Conservation (phyloP, 2,329 filamentous ascomycete genomes). For the Trichoderma harzianum region DNA sequence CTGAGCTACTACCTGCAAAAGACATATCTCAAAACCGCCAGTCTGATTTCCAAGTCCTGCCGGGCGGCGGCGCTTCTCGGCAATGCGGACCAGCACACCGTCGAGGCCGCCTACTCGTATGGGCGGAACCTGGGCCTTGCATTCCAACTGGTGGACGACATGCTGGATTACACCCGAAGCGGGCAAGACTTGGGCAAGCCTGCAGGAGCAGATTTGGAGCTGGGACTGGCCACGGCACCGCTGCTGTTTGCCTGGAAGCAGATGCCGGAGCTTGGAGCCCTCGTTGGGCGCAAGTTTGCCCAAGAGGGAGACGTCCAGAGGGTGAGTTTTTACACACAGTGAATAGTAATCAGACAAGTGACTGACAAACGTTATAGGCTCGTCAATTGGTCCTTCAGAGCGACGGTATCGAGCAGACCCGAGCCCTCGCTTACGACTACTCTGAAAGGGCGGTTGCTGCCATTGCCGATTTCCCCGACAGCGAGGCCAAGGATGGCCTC, state of each 20-base stretch:
- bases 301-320: conserved; percentile 77
- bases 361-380: conserved; percentile 54
- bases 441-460: conserved; percentile 81
- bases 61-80: conserved; percentile 85
- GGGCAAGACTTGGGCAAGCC: conserved; percentile 88
- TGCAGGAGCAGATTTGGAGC: conserved; percentile 86
- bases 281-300: conserved; percentile 90
- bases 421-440: conserved; percentile 86
- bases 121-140: conserved; percentile 91
- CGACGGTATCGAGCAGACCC: conserved; percentile 87
- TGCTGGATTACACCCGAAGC: conserved; percentile 92
- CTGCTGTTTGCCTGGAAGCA: conserved; percentile 94
- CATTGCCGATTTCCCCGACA: conserved; percentile 83
- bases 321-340: conserved; percentile 51
- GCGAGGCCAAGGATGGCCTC: conserved; percentile 87
- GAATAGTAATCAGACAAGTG: background rate
- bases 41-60: conserved; percentile 93
- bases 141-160: conserved; percentile 96
- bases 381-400: conserved; percentile 78
- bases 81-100: conserved; percentile 69
- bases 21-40: conserved; percentile 96
- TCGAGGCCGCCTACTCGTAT: conserved; percentile 88
- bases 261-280: conserved; percentile 74
- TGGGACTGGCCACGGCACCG: conserved; percentile 90
- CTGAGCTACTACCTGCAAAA: conserved; percentile 95